A percentile compares a stretch with the other conserved stretches of the same genome.
Conservation (phyloP, 2,329 filamentous ascomycete genomes). For the Epicoccum nigrum region DNA sequence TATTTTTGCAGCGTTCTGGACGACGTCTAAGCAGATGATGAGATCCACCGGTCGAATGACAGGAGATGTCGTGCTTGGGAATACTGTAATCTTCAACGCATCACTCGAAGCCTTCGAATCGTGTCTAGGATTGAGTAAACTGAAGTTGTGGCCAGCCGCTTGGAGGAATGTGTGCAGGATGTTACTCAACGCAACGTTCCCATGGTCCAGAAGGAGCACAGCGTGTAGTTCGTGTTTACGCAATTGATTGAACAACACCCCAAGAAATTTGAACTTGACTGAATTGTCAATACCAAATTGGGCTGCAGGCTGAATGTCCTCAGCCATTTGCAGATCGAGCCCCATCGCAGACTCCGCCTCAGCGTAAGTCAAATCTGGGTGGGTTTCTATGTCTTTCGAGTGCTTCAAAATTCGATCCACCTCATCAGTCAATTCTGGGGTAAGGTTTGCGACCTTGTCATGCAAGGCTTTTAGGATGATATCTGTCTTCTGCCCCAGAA, state of each 20-base stretch:
- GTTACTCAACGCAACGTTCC: constrained; percentile 30
- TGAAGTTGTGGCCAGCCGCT: constrained; percentile 32
- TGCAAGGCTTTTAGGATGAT: constrained; percentile 19
- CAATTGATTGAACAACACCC: constrained; percentile 28
- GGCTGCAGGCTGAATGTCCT: constrained; percentile 28
- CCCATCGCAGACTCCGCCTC: constrained; percentile 23
- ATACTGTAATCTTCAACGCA: constrained; percentile 42
- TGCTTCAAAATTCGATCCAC: constrained; percentile 28
- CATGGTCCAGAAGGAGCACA: constrained; percentile 35
- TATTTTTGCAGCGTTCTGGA: constrained; percentile 31
- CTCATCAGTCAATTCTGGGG: constrained; percentile 16
- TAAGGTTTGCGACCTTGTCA: neutral
- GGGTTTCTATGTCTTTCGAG: constrained; percentile 38
- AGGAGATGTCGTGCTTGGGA: constrained; percentile 34
- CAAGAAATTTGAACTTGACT: constrained; percentile 44
- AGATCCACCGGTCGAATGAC: constrained; percentile 42
- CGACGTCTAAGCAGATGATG: constrained; percentile 51
- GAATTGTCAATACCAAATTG: constrained; percentile 39
- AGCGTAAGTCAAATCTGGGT: constrained; percentile 40
- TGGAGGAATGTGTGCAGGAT: constrained; percentile 37
- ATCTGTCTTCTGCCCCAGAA: constrained; percentile 27
- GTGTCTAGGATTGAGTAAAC: constrained; percentile 29
- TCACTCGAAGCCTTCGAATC: constrained; percentile 19
- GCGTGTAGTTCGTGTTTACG: constrained; percentile 33
- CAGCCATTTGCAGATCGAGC: constrained; percentile 13